Conservation (phyloP, 192 early-diverging fungal genomes). For the Ambispora gerdemannii region DNA sequence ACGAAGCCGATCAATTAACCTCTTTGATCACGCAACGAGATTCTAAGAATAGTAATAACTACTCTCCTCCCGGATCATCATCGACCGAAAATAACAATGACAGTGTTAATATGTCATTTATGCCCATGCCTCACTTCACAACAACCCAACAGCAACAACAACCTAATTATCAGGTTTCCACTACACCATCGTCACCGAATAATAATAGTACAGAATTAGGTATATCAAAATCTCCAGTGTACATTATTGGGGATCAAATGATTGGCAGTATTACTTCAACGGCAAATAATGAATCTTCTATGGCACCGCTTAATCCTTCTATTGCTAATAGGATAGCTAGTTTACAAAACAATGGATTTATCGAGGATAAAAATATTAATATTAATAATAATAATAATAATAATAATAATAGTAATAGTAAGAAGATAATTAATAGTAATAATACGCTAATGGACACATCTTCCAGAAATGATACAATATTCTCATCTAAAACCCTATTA, state of each 20-base stretch:
- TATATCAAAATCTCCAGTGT: constrained; percentile 8
- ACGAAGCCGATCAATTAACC: neutral
- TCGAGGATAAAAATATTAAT: neutral
- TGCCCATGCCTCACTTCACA: neutral
- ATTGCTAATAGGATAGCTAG: neutral
- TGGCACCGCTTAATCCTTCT: neutral
- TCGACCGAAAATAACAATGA: neutral
- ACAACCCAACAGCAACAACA: no score
- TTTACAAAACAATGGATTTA: neutral
- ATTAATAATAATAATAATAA: neutral
- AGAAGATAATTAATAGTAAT: neutral
- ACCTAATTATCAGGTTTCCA: neutral
- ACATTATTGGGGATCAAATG: constrained; percentile 7
- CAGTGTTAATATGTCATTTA: neutral
- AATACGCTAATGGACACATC: neutral
- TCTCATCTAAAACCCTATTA: neutral
- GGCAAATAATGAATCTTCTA: neutral
- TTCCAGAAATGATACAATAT: neutral
- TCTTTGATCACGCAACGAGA: neutral
- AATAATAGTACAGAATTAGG: neutral
- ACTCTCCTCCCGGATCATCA: neutral
- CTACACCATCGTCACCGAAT: neutral
- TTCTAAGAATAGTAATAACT: neutral
- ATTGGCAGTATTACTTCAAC: neutral
- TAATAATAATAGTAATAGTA: neutral